phyloP scores from a whole-genome alignment of 164 flowering plant species.

The Nymphaea thermarum region DNA sequence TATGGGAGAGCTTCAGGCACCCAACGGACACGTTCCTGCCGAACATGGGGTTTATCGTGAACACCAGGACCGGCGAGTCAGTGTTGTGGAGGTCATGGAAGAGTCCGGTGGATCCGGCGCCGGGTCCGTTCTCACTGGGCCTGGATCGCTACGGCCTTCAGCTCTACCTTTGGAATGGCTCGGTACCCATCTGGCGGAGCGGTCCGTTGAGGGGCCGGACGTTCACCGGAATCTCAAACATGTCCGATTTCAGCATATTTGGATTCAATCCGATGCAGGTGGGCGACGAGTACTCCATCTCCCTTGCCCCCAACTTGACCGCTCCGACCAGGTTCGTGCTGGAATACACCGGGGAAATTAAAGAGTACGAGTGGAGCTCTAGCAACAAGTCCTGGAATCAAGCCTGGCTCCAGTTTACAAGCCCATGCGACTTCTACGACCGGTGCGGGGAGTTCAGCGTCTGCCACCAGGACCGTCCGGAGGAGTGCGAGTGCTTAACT shows the following conservation, averaged over 20 bases:
- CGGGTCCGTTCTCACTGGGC: conserved; percentile 13
- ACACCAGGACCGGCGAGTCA: conserved; percentile 8
- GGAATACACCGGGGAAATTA: not conserved
- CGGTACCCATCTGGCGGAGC: conserved; percentile 2
- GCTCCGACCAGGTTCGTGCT: not conserved
- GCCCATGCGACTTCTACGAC: not conserved
- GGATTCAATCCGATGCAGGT: not conserved
- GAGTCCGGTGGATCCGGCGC: conserved; percentile 17
- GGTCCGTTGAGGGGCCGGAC: conserved; percentile 2
- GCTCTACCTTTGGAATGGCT: conserved; percentile 4
- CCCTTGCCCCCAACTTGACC: not conserved
- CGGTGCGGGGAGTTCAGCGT: not conserved
- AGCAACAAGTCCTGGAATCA: not conserved
- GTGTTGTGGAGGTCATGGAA: conserved; percentile 24
- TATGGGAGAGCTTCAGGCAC: conserved; percentile 29
- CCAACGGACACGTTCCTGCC: conserved; percentile 24
- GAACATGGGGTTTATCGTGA: conserved; percentile 11
- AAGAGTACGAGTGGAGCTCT: not conserved
- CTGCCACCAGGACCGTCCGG: not conserved
- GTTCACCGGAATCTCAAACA: not conserved
- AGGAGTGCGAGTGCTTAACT: not conserved
- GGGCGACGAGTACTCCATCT: not conserved
- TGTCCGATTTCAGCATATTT: not conserved
- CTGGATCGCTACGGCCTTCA: not conserved
- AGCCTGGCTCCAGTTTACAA: not conserved